Evolutionary conservation across 805 yeast species (phyloP).

Genomic region (Candida hispaniensis): DNA sequence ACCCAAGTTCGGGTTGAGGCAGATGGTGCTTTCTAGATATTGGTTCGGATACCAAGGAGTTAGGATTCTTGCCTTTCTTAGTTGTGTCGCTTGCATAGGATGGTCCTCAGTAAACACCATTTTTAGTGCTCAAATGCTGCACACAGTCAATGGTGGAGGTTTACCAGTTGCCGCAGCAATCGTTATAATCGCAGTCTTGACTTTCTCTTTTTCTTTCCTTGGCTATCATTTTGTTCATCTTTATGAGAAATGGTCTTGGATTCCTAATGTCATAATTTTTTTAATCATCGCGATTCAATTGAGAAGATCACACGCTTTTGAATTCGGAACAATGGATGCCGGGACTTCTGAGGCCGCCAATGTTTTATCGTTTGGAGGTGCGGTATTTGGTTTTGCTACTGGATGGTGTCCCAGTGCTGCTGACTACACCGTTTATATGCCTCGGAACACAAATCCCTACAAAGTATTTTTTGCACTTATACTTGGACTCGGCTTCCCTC

Average conservation of each 20-base stretch:
- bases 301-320: conserved; percentile 54
- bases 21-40: conserved; percentile 70
- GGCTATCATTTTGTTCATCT: conserved; percentile 76
- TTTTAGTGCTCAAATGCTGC: conserved; percentile 75
- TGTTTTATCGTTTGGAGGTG: conserved; percentile 72
- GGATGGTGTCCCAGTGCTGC: conserved; percentile 94
- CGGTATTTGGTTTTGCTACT: conserved; percentile 78
- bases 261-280: conserved; percentile 66
- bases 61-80: conserved; percentile 66
- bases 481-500: conserved; percentile 55
- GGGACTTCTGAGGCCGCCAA: conserved; percentile 65
- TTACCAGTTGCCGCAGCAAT: conserved; percentile 91
- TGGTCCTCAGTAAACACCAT: conserved; percentile 93
- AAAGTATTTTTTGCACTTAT: conserved; percentile 56
- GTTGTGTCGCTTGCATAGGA: conserved; percentile 79
- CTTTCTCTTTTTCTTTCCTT: conserved; percentile 65
- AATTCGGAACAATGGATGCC: conserved; percentile 39
- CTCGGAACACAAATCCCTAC: conserved; percentile 45
- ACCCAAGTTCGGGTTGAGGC: conserved; percentile 75
- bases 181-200: conserved; percentile 51
- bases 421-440: conserved; percentile 85
- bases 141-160: conserved; percentile 53
- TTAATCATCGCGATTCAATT: conserved; percentile 70
- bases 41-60: conserved; percentile 66
- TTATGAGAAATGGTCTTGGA: conserved; percentile 82